A percentile compares a stretch with the other conserved stretches of the same genome.
Evolutionary conservation across 2,329 filamentous ascomycete species (phyloP).

Genomic region (Exophiala phaeomuriformis): DNA sequence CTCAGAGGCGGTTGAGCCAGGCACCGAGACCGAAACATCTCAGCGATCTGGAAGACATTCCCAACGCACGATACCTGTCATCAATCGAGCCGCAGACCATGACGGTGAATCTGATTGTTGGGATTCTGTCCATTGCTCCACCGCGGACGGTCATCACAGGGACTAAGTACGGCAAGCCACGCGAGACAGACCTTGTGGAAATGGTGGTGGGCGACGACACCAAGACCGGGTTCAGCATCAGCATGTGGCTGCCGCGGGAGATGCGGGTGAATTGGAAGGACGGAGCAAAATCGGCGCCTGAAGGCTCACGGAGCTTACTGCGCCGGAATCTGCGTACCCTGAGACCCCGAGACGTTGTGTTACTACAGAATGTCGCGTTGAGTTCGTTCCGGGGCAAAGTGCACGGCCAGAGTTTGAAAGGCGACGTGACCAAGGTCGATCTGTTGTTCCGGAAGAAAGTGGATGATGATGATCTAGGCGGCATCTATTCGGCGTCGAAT

Average conservation of each 20-base stretch:
- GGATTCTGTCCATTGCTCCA: slow-evolving; percentile 63
- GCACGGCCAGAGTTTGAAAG: slow-evolving; percentile 73
- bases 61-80: slow-evolving; percentile 56
- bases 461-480: slow-evolving; percentile 47
- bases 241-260: slow-evolving; percentile 62
- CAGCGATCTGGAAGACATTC: slow-evolving; percentile 62
- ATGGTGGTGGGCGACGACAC: slow-evolving; percentile 81
- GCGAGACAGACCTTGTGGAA: slow-evolving; percentile 60
- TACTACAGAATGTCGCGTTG: slow-evolving; percentile 72
- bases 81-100: slow-evolving; percentile 71
- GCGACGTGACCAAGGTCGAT: slow-evolving; percentile 61
- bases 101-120: slow-evolving; percentile 74
- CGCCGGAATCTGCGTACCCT: slow-evolving; percentile 43
- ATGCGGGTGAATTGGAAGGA: slow-evolving; percentile 26
- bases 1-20: slow-evolving; percentile 22
- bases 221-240: slow-evolving; percentile 68
- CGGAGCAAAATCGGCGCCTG: slow-evolving; percentile 23
- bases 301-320: slow-evolving; percentile 31
- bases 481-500: slow-evolving; percentile 51
- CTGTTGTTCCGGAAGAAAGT: slow-evolving; percentile 55
- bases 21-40: slow-evolving; percentile 35
- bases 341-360: slow-evolving; percentile 65
- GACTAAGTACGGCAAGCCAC: slow-evolving; percentile 40
- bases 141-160: slow-evolving; percentile 63
- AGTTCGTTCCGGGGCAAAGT: slow-evolving; percentile 68